Conservation (phyloP, 1,139 yeast species). For the Candida sanyaensis region DNA sequence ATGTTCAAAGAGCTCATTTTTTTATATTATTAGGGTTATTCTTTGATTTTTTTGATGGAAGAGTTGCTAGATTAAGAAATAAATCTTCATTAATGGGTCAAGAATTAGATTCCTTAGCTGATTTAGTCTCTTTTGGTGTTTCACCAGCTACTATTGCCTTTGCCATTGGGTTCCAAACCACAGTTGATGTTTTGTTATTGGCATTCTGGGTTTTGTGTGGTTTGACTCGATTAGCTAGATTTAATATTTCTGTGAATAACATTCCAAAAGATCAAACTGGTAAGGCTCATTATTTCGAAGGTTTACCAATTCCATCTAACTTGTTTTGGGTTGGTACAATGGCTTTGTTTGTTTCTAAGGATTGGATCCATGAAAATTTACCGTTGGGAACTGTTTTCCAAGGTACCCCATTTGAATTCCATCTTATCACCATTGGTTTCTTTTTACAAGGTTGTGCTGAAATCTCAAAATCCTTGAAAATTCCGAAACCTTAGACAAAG, state of each 20-base stretch:
- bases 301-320: slow-evolving; percentile 93
- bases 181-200: slow-evolving; percentile 74
- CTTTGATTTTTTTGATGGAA: slow-evolving; percentile 94
- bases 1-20: slow-evolving; percentile 86
- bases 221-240: slow-evolving; percentile 88
- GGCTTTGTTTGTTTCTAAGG: slow-evolving; percentile 63
- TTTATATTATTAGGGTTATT: slow-evolving; percentile 87
- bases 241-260: slow-evolving; percentile 89
- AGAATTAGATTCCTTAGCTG: slow-evolving; percentile 95
- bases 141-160: slow-evolving; percentile 94
- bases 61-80: slow-evolving; percentile 93
- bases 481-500: slow-evolving; percentile 73
- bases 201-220: slow-evolving; percentile 93
- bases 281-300: slow-evolving; percentile 85
- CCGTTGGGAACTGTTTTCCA: slow-evolving; percentile 66
- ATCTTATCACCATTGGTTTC: slow-evolving; percentile 66
- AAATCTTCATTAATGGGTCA: slow-evolving; percentile 95
- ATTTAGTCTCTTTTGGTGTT: slow-evolving; percentile 87
- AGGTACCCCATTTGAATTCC: slow-evolving; percentile 68
- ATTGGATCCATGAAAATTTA: slow-evolving; percentile 47
- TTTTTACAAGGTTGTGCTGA: slow-evolving; percentile 85
- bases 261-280: slow-evolving; percentile 87
- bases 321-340: slow-evolving; percentile 70
- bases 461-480: slow-evolving; percentile 85
- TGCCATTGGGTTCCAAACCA: slow-evolving; percentile 84